These are phyloP conservation scores for Rhododendron vialii DNA, from an alignment of 148 eudicot genomes.

Conservation along the genomic window DNA sequence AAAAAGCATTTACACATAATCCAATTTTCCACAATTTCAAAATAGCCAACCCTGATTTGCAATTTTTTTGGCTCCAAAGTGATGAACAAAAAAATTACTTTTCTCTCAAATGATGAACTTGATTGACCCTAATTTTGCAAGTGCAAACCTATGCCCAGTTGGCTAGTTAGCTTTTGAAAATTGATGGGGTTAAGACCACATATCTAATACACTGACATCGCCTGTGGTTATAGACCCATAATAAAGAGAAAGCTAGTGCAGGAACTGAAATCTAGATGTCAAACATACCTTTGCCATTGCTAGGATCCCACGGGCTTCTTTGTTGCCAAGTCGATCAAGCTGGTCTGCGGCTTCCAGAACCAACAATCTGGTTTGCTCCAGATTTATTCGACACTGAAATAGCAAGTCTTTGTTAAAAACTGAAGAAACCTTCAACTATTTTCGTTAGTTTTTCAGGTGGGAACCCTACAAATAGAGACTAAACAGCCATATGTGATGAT, in stretches of 20 bases:
- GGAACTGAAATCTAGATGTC: not conserved
- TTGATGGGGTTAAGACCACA: not conserved
- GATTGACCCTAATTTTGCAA: not conserved
- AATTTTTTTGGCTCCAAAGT: not conserved
- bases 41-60: not conserved
- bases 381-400: conserved; percentile 82
- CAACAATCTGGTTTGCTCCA: conserved; percentile 78
- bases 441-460: not conserved
- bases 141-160: not conserved
- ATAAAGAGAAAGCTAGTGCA: not conserved
- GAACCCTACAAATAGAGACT: not conserved
- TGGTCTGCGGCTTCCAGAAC: conserved; percentile 96
- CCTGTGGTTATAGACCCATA: not conserved
- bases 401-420: not conserved
- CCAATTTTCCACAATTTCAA: not conserved
- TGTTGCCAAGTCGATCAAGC: conserved; percentile 94
- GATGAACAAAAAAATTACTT: not conserved
- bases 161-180: not conserved
- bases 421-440: not conserved
- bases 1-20: not conserved
- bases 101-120: not conserved
- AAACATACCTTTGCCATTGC: conserved; percentile 96
- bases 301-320: conserved; percentile 77
- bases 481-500: not conserved
- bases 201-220: not conserved